Conservation (phyloP, 495 filamentous ascomycete genomes). For the Trichoderma asperelloides region DNA sequence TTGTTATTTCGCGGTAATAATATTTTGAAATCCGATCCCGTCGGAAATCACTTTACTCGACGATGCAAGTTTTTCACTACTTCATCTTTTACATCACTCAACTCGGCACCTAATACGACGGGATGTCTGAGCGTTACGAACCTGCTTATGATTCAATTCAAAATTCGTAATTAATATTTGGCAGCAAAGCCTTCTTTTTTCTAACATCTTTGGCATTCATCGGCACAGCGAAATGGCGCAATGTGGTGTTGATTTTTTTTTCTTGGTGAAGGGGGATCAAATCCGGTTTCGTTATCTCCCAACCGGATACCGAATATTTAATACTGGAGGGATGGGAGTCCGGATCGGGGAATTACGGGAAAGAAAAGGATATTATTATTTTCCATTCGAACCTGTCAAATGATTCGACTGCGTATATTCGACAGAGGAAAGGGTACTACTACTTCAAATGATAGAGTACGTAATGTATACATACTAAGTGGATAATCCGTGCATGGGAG, state of each 20-base stretch:
- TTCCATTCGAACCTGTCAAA: not conserved
- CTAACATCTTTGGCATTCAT: constrained; percentile 9
- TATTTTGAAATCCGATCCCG: not conserved
- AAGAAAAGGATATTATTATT: constrained; percentile 2
- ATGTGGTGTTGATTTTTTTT: constrained; percentile 3
- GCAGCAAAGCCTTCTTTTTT: not conserved
- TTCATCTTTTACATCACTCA: not conserved
- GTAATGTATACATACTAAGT: constrained; percentile 7
- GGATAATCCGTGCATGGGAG: constrained; percentile 3
- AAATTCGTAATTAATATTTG: constrained; percentile 8
- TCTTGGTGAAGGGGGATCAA: not conserved
- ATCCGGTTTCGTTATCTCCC: not conserved
- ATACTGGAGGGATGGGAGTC: constrained; percentile 7
- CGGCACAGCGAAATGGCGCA: constrained; percentile 11
- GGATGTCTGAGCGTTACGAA: constrained; percentile 1
- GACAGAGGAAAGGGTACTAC: not conserved
- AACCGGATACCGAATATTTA: not conserved
- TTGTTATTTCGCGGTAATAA: constrained; percentile 20
- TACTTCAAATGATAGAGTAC: constrained; percentile 2
- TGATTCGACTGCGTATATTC: constrained; percentile 7
- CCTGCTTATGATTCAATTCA: constrained; percentile 5
- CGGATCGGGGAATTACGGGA: constrained; percentile 1
- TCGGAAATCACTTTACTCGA: not conserved
- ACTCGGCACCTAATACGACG: not conserved
- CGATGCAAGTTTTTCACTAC: not conserved